Percentiles rank a stretch among this genome's conserved stretches.
These are phyloP conservation scores for Agarophyton chilense DNA, from an alignment of 23 red algal species.

Conservation along the genomic window DNA sequence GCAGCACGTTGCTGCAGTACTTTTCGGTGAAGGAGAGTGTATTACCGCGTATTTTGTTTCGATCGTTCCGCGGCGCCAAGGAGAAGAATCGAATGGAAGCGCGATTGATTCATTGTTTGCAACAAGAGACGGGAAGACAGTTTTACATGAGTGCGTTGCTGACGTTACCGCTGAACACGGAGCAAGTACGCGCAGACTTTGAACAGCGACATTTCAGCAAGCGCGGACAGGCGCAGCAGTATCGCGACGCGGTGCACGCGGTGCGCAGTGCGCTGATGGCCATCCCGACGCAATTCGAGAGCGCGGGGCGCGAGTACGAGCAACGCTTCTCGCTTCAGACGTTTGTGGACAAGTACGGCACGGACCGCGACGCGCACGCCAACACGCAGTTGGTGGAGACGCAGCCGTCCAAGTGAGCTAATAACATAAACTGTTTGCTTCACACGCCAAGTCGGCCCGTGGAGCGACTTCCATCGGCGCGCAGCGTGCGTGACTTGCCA, in stretches of 20 bases:
- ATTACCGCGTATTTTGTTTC: conserved; percentile 21
- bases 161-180: conserved; percentile 35
- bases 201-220: conserved; percentile 40
- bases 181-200: conserved; percentile 55
- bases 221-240: neutral
- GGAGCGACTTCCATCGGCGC: neutral
- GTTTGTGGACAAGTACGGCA: conserved; percentile 50
- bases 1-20: conserved; percentile 12
- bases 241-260: neutral
- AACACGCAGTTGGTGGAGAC: conserved; percentile 16
- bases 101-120: conserved; percentile 10
- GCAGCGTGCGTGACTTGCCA: neutral
- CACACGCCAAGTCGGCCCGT: neutral
- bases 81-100: conserved; percentile 51
- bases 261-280: conserved; percentile 5
- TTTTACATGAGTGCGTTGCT: conserved; percentile 46
- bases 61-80: conserved; percentile 6
- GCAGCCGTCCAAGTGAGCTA: too few relatives aligned
- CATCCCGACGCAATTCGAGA: conserved; percentile 25
- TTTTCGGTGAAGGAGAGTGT: conserved; percentile 35
- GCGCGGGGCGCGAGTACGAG: conserved; percentile 22
- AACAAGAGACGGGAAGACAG: neutral
- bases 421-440: too few relatives aligned
- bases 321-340: conserved; percentile 32
- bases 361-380: conserved; percentile 10